phyloP scores from a whole-genome alignment of 176 grass and related monocot genomes.

The Phyllostachys edulis region DNA sequence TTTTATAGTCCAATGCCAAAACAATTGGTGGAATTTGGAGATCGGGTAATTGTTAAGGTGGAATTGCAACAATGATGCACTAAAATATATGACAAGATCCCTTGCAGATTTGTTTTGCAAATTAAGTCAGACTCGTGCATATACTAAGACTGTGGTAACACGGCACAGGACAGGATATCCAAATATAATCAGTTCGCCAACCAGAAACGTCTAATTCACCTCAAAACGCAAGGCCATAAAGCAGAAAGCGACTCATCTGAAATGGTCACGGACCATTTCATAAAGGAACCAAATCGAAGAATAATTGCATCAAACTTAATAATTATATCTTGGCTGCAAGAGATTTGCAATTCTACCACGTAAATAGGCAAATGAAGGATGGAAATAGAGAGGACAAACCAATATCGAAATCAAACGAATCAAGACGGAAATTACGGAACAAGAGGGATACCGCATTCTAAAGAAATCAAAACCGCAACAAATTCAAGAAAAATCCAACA shows the following conservation, averaged over 20 bases:
- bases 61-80: neutral
- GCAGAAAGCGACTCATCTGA: neutral
- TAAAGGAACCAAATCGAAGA: neutral
- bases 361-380: neutral
- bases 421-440: neutral
- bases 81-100: neutral
- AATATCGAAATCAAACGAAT: neutral
- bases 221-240: neutral
- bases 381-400: neutral
- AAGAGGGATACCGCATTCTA: neutral
- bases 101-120: neutral
- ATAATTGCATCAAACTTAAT: neutral
- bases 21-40: neutral
- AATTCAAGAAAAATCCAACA: neutral
- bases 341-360: neutral
- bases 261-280: neutral
- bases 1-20: neutral
- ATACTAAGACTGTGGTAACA: neutral
- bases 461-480: neutral
- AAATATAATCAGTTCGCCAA: neutral
- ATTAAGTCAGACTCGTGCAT: neutral
- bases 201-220: neutral
- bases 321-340: neutral
- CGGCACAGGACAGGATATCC: conserved; percentile 20
- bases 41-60: neutral